Conservation (phyloP, 169 alveolate genomes). For the Plasmodium inui region DNA sequence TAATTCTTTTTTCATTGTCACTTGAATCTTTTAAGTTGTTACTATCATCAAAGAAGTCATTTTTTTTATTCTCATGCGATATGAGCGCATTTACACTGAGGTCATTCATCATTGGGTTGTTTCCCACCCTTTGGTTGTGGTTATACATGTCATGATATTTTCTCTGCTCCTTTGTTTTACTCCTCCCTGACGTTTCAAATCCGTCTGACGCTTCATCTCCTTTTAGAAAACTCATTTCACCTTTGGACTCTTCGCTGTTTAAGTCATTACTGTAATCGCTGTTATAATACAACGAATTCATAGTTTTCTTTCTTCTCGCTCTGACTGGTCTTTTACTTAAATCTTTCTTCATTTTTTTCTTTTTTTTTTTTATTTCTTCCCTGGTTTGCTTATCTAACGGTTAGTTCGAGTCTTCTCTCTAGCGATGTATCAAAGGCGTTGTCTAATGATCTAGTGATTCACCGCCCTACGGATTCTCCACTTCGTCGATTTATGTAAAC, state of each 20-base stretch:
- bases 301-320: conserved; percentile 70
- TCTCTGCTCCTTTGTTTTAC: conserved; percentile 34
- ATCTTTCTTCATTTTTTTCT: conserved; percentile 55
- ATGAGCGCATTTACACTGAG: neutral
- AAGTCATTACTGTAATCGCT: conserved; percentile 73
- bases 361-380: neutral
- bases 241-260: conserved; percentile 52
- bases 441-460: neutral
- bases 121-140: conserved; percentile 2
- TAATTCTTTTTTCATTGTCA: conserved; percentile 18
- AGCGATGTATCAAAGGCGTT: neutral
- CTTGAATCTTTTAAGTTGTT: conserved; percentile 12
- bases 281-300: conserved; percentile 66
- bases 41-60: neutral
- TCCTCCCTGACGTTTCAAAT: conserved; percentile 1
- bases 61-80: neutral
- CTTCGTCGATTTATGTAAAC: neutral
- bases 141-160: conserved; percentile 22
- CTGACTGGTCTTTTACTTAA: conserved; percentile 62
- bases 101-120: conserved; percentile 7
- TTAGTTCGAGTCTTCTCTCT: neutral
- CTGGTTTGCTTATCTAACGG: neutral
- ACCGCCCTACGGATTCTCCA: neutral
- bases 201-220: conserved; percentile 22
- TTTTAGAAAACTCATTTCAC: conserved; percentile 19